Base-by-base conservation (phyloP, 306 rosid genomes). In the Benincasa hispida region DNA sequence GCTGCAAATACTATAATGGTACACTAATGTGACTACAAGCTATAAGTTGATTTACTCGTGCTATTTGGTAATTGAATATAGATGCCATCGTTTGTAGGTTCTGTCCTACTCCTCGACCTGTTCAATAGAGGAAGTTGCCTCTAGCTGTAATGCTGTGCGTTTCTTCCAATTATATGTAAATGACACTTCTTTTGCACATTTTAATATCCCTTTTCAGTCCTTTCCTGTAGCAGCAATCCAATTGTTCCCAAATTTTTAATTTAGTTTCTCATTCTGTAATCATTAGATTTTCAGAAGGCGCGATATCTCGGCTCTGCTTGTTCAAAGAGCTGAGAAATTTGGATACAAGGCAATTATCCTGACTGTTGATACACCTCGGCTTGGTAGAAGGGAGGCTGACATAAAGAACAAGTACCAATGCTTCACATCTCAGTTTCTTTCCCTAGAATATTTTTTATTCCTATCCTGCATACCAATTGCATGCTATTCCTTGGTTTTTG, bases 381-480 rank as follows among this genome's bases (percentile, higher is more conserved):
- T 81, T 51, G 95, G 95, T 75, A 80, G 92, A 81, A 88, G 92
- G 79, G 95, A 90, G 79, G 90, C 90, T 58, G 95, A 88, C 85
- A 88, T 85, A 72, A 86, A 82, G 78, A 90, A 88, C 79, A 87
- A 81, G 92, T 90, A 77, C 41, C 54, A 48, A 9, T 70, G 2
- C 18, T 75, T 57, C 74, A 47, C 13, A 10, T 59, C 69, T 63
- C 51, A 28, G 25, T 62, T 58, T 42, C 54, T 70, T 47, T 68
- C 21, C 55, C 17, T 48, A 24, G n/a, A 22, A 70, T 21, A 22
- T 41, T 59, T 42, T 77, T 18, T 18, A 41, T 61, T 5, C 18
- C 30, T 56, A 21, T 76, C 30, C 50, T 77, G 9, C 55, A 60
- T 72, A 5, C 55, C 79, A 74, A 65, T 42, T 24, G 57, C n/a